Base-by-base conservation (phyloP, 2,329 filamentous ascomycete species). In the Aaosphaeria pasadenensis region DNA sequence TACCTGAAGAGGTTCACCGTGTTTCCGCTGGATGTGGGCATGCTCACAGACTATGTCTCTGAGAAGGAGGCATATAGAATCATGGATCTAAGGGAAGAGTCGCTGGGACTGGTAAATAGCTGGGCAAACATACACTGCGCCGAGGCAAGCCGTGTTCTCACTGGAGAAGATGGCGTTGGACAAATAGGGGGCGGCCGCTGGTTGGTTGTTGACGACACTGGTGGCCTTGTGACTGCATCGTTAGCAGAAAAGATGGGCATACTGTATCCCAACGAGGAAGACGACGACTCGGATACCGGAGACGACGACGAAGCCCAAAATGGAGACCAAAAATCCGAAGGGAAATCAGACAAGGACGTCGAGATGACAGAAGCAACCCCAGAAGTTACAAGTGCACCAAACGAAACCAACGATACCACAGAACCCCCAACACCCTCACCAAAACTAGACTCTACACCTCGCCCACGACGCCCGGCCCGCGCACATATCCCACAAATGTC, bases 211-310 rank as follows among this genome's bases (percentile, higher is more conserved):
- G 91, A 96, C 61, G 91, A 96, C 49, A 94, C 90, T 0, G 88
- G 88, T 13, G 91, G 91, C 1, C 73, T 96, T 28, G 70, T 96
- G 5, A 85, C 91, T 3, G 91, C 89, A 4, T 86, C 89, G 1
- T 79, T 96, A 74, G 91, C 91, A 0, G 91, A 96, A 72, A 82
- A 88, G 51, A 92, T 96, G 87, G 89, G 88, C 1, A 82, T 96
- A 13, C 73, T 96, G 0, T 82, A 90, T 57, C 74, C 76, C 5
- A 51, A 54, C 50, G 69, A 69, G 28, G 57, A 69, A 33, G 62
- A 66, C 4, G 63, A 63, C 1, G 65, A 71, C 3, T 30, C 24
- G 3, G 24, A 9, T 9, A 17, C 9, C 7, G 39, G 24, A 5
- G 47, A 55, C n/a, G 39, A 47, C 17, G 46, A 51, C 44, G 2